Evolutionary conservation across 345 rosid genomes (phyloP), one percentile per base, ranked within the genome.

Genomic region (Reutealis trisperma): DNA sequence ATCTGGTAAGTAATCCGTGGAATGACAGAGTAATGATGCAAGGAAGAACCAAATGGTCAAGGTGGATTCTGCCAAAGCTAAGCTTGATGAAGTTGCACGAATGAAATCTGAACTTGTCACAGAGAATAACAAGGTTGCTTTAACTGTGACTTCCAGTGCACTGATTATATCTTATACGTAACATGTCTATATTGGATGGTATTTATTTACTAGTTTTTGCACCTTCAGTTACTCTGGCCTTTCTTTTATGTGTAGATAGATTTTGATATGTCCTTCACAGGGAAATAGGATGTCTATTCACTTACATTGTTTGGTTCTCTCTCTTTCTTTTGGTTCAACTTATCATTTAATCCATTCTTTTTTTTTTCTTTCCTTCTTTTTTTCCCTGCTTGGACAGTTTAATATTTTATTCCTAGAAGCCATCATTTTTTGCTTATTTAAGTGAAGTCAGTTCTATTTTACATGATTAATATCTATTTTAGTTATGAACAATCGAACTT

Each of bases 41-140:
- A 80, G 47, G 75, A 74, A 82, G 63, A 73, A 78, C 65, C 77
- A 80, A 72, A 78, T 67, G 81, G 78, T 74, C 70, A 70, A 83
- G 72, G 78, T 89, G 82, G 86, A 85, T 59, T 79, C 83, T 72
- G 92, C 87, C 45, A 85, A 81, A 83, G 79, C 77, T 71, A 89
- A 89, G 85, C 89, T 90, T 59, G 80, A 84, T 72, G 85, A 81
- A 72, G 81, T 88, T 80, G 65, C 80, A 71, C 79, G 45, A 70
- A 75, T 77, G 83, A 93, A 84, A 72, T 76, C 77, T 61, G 74
- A 80, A 77, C 83, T 90, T 78, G 72, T 70, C 16, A 47, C 62
- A 60, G 88, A 89, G 75, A 93, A 79, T 64, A 75, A 12, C 5
- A 85, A 91, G 94, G 98, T 93, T 68, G n/a, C 65, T 70, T 65